Evolutionary conservation across 108 stramenopile genomes (phyloP).

Genomic region (Skeletonema potamos): DNA sequence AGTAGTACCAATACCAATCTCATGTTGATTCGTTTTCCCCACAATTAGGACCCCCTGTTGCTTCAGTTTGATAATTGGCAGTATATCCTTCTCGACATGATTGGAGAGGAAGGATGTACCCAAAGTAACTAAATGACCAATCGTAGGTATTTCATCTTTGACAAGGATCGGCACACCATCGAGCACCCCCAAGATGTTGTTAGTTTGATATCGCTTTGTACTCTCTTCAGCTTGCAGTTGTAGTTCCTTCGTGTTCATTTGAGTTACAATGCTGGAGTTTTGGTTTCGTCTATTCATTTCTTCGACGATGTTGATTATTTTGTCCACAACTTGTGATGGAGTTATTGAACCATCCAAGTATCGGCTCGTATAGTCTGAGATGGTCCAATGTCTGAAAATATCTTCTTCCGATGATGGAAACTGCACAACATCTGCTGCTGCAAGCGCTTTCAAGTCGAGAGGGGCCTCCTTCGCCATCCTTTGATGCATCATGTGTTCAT

Average conservation of each 20-base stretch:
- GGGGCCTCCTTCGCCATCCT: slow-evolving; percentile 8
- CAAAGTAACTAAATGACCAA: slow-evolving; percentile 32
- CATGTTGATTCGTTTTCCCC: slow-evolving; percentile 52
- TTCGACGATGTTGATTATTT: slow-evolving; percentile 19
- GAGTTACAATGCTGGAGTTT: slow-evolving; percentile 19
- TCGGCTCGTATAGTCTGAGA: slow-evolving; percentile 28
- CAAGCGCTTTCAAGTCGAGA: slow-evolving; percentile 1
- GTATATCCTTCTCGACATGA: slow-evolving; percentile 22
- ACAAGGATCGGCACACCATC: slow-evolving; percentile 64
- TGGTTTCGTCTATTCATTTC: slow-evolving; percentile 14
- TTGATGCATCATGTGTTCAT: slow-evolving; percentile 15
- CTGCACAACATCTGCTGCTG: not conserved
- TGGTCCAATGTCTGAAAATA: slow-evolving; percentile 26
- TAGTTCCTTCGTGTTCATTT: slow-evolving; percentile 23
- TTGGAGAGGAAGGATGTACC: slow-evolving; percentile 32
- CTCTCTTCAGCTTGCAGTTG: slow-evolving; percentile 29
- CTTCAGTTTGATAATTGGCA: slow-evolving; percentile 38
- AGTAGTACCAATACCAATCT: slow-evolving; percentile 59
- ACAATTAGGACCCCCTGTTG: slow-evolving; percentile 54
- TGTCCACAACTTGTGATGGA: slow-evolving; percentile 28
- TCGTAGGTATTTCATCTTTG: slow-evolving; percentile 53
- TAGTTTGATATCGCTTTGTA: slow-evolving; percentile 29
- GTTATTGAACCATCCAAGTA: slow-evolving; percentile 15
- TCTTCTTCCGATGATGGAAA: not conserved
- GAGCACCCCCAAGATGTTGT: slow-evolving; percentile 32